Conservation (phyloP, 768 basidiomycete species). For the Termitomyces sp. region DNA sequence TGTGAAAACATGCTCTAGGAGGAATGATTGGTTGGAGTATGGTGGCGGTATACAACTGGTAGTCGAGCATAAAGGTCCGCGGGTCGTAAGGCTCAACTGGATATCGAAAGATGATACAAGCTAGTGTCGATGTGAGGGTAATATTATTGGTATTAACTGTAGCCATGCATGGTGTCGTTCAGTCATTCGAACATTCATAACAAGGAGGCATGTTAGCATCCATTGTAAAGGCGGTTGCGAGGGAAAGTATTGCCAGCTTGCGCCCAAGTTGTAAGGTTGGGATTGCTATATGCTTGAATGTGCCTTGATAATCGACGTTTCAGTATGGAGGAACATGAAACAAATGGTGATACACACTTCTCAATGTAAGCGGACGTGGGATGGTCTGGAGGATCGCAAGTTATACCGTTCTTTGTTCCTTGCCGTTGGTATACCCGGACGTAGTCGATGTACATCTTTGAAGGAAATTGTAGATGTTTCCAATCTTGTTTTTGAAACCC, state of each 20-base stretch:
- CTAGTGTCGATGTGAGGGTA: neutral
- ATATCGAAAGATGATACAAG: constrained; percentile 1
- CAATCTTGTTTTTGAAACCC: constrained; percentile 73
- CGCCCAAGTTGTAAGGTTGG: constrained; percentile 84
- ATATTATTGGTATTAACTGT: constrained; percentile 4
- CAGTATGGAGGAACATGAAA: neutral
- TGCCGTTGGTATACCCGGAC: constrained; percentile 82
- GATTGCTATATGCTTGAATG: constrained; percentile 57
- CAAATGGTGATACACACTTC: constrained; percentile 30
- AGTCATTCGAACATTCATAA: neutral
- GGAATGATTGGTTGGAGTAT: neutral
- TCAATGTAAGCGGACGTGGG: constrained; percentile 83
- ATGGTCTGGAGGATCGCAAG: constrained; percentile 71
- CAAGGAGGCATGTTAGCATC: constrained; percentile 25
- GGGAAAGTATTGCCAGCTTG: constrained; percentile 74
- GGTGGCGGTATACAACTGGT: neutral
- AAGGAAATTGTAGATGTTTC: constrained; percentile 68
- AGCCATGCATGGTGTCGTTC: constrained; percentile 4
- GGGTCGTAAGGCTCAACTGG: neutral
- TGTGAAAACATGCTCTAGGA: constrained; percentile 5
- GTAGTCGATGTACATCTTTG: constrained; percentile 82
- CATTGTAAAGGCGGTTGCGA: constrained; percentile 46
- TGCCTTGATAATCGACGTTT: constrained; percentile 25
- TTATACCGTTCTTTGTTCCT: constrained; percentile 60
- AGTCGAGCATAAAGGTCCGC: neutral